Evolutionary conservation across 148 eudicot species (phyloP), one percentile per base, ranked within the genome.

Genomic region (Rhododendron williamsianum): DNA sequence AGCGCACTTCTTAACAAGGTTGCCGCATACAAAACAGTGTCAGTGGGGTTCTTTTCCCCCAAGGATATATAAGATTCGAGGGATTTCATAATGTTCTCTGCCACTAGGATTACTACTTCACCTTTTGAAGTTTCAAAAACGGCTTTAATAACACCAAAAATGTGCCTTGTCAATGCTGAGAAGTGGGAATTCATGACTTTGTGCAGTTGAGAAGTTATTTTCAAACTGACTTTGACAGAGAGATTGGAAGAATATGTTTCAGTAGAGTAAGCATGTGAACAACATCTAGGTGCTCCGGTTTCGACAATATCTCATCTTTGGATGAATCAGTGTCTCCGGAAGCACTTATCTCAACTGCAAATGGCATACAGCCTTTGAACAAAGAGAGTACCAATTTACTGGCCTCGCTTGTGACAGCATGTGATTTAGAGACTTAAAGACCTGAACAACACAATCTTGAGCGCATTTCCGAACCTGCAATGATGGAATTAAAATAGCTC

Each of bases 391-490:
- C 84, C 84, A 85, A 89, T 82, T 90, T 90, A 87, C 98, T 90
- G 2, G 98, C 94, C 86, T 89, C 90, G 72, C 94, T 92, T 83
- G 27, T 86, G 36, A 91, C 90, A 76, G 69, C 16, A 49, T 85
- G 69, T 76, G 92, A 91, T 81, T 79, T 30, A 94, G 87, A 63
- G 88, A 89, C 87, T 95, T 92, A 49, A 93, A 87, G 60, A 91
- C 89, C 83, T 85, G 90, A 91, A 93, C 88, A 51, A 94, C 80
- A 85, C 95, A 94, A 79, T 87, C 91, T 85, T 90, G 90, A 84
- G 98, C 97, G 87, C 96, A 94, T 90, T 90, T 96, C 84, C 98
- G 90, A 51, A 96, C 99, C 99, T 96, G 89, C 54, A 87, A 65
- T 63, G 10, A 54, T 13, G 51, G 63, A 79, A 15, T 58, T 25